A percentile compares a stretch with the other conserved stretches of the same genome.
Evolutionary conservation across 768 basidiomycete species (phyloP).

Genomic region (Lentinula detonsa): DNA sequence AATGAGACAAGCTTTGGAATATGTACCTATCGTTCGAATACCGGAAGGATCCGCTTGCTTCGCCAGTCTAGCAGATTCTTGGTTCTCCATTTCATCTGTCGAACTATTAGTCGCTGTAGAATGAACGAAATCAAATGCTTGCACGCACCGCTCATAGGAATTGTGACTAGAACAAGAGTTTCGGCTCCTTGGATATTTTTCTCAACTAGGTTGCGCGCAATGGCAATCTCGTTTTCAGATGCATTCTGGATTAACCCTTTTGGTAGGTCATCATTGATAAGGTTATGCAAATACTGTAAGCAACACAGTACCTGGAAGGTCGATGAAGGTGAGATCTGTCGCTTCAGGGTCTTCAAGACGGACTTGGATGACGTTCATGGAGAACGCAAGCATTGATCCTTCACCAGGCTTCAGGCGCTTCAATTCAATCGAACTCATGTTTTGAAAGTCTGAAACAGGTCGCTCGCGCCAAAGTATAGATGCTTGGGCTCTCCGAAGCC

Average conservation of each 20-base stretch:
- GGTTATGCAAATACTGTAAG: not conserved
- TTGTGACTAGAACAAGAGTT: conserved; percentile 35
- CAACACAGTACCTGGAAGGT: conserved; percentile 11
- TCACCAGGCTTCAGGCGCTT: not conserved
- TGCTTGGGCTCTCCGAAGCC: conserved; percentile 53
- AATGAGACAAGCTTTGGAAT: not conserved
- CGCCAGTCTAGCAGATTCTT: conserved; percentile 33
- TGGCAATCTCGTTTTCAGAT: not conserved
- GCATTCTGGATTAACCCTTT: conserved; percentile 35
- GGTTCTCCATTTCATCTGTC: conserved; percentile 42
- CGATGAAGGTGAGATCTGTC: conserved; percentile 15
- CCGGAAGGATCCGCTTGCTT: conserved; percentile 28
- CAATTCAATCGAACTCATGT: conserved; percentile 18
- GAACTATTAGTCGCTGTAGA: not conserved
- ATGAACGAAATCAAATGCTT: not conserved
- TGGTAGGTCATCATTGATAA: too few species aligned
- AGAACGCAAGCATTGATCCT: conserved; percentile 10
- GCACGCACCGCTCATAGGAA: conserved; percentile 33
- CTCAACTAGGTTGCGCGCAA: not conserved
- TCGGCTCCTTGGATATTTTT: conserved; percentile 14
- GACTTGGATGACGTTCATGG: conserved; percentile 11
- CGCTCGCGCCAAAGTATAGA: conserved; percentile 44
- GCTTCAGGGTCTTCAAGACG: conserved; percentile 10
- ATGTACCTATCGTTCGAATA: conserved; percentile 33
- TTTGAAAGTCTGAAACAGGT: conserved; percentile 16